Percentiles rank a stretch among this genome's conserved stretches.
Conservation (phyloP, 495 filamentous ascomycete species). For the Podospora conica region DNA sequence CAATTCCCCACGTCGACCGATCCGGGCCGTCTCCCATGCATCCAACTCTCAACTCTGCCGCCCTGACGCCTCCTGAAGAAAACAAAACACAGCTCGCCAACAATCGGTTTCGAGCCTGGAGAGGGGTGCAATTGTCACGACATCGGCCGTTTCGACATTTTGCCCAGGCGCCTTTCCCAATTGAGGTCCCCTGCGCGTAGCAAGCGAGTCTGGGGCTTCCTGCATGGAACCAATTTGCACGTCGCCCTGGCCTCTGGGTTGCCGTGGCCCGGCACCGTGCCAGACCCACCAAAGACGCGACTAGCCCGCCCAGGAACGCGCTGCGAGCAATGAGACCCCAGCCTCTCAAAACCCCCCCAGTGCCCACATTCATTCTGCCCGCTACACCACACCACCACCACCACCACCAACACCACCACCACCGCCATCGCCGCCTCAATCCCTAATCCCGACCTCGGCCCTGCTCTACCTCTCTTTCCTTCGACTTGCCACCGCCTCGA, state of each 20-base stretch:
- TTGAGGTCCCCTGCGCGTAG: not conserved
- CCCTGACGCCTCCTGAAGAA: not conserved
- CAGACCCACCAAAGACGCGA: conserved; percentile 27
- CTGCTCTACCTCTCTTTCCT: not conserved
- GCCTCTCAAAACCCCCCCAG: conserved; percentile 19
- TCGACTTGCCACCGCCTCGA: not conserved
- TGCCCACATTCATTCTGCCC: conserved; percentile 10
- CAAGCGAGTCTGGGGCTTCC: conserved; percentile 6
- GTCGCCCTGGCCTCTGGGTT: not conserved
- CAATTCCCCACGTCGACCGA: not conserved
- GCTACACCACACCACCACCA: conserved; percentile 5
- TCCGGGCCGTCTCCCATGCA: not conserved
- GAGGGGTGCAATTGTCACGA: not conserved
- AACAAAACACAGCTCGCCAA: not conserved
- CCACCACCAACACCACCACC: conserved; percentile 5
- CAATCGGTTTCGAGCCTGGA: not conserved
- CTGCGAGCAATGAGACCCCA: conserved; percentile 26
- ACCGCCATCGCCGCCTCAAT: not conserved
- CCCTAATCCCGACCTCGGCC: not conserved
- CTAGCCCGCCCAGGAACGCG: conserved; percentile 22
- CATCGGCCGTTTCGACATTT: not conserved
- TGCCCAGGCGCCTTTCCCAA: not conserved
- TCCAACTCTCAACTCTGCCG: not conserved
- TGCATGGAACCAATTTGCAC: conserved; percentile 1
- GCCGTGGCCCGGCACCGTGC: not conserved